These are phyloP conservation scores for Colletotrichum tanaceti DNA, from an alignment of 2,329 filamentous ascomycete species.

Conservation along the genomic window DNA sequence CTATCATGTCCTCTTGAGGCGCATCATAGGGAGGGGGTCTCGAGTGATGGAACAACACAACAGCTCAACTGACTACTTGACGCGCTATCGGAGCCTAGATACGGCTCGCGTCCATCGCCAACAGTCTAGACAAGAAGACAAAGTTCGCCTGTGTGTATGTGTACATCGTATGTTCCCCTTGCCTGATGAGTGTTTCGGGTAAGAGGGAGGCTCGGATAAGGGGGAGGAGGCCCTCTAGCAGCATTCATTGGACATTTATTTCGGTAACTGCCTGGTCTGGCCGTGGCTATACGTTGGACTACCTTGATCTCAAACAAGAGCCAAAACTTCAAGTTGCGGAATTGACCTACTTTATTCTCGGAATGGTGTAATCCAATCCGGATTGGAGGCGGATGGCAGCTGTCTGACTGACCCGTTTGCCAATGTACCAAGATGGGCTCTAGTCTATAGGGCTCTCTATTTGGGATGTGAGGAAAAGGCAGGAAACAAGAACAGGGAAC, in stretches of 20 bases:
- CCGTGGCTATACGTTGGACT: conserved; percentile 4
- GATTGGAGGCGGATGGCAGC: background rate
- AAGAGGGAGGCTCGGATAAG: too few relatives aligned
- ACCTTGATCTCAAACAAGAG: conserved; percentile 17
- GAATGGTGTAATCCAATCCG: background rate
- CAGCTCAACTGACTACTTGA: conserved; percentile 34
- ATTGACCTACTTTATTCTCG: background rate
- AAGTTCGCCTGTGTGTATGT: conserved; percentile 20
- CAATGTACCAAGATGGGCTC: background rate
- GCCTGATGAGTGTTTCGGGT: background rate
- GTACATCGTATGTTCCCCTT: background rate
- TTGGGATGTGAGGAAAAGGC: too few relatives aligned
- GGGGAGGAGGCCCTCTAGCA: background rate
- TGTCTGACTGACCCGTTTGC: background rate
- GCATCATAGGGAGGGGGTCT: too few relatives aligned
- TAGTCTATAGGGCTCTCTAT: too few relatives aligned
- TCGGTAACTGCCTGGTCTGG: background rate
- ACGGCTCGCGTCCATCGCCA: background rate
- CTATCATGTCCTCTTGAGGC: too few relatives aligned
- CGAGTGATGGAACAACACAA: conserved; percentile 18
- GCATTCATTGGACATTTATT: conserved; percentile 11
- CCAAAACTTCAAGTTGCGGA: conserved; percentile 11
- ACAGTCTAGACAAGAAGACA: conserved; percentile 3
- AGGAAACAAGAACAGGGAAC: too few relatives aligned
- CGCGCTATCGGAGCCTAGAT: background rate